phyloP scores from a whole-genome alignment of 2,329 filamentous ascomycete species.

The Cadophora sp. region DNA sequence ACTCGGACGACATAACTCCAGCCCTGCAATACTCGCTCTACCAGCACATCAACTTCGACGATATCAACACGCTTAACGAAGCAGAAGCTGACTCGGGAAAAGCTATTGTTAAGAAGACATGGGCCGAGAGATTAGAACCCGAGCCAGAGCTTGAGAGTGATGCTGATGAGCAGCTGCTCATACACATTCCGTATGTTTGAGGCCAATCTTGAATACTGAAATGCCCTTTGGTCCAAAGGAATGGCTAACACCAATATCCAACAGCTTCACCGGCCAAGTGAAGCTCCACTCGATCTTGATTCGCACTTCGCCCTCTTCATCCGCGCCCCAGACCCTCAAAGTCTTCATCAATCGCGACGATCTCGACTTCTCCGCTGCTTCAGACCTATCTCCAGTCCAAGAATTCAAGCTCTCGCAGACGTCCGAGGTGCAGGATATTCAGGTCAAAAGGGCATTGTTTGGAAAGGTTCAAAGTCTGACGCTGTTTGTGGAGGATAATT shows the following conservation, averaged over 20 bases:
- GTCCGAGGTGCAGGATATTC: slow-evolving; percentile 83
- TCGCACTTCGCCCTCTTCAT: slow-evolving; percentile 73
- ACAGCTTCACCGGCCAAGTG: slow-evolving; percentile 89
- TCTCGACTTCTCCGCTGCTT: slow-evolving; percentile 81
- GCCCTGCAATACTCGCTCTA: slow-evolving; percentile 91
- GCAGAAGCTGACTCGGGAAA: slow-evolving; percentile 69
- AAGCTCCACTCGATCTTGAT: slow-evolving; percentile 90
- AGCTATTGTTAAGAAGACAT: slow-evolving; percentile 86
- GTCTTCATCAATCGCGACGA: slow-evolving; percentile 87
- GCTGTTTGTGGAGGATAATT: slow-evolving; percentile 93
- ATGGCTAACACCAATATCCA: neutral
- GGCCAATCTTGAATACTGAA: neutral
- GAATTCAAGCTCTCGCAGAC: slow-evolving; percentile 79
- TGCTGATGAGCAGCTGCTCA: slow-evolving; percentile 90
- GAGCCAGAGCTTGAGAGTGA: slow-evolving; percentile 84
- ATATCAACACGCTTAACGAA: slow-evolving; percentile 87
- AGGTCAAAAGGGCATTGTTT: slow-evolving; percentile 88
- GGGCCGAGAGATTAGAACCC: slow-evolving; percentile 76
- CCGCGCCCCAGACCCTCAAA: slow-evolving; percentile 82
- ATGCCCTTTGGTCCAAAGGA: neutral
- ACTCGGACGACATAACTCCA: slow-evolving; percentile 90
- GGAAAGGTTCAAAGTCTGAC: slow-evolving; percentile 82
- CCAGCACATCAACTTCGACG: slow-evolving; percentile 88
- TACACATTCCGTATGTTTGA: slow-evolving; percentile 80
- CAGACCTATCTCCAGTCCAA: slow-evolving; percentile 75